A percentile compares a stretch with the other conserved stretches of the same genome.
phyloP scores from a whole-genome alignment of 148 eudicot species.

The Simmondsia chinensis region DNA sequence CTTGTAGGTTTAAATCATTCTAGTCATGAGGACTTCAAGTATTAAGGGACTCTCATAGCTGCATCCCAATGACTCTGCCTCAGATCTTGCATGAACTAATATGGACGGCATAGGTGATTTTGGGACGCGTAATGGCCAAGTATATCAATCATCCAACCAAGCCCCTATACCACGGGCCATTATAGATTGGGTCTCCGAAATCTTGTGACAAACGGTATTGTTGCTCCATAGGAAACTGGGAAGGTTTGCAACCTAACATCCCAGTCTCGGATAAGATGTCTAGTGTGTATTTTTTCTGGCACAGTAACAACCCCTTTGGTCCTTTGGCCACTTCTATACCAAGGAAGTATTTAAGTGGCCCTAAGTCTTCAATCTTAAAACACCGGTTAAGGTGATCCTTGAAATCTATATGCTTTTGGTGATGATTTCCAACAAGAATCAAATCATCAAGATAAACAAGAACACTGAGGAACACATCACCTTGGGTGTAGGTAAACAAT shows the following conservation, averaged over 20 bases:
- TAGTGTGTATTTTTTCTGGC: not conserved
- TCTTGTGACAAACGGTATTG: not conserved
- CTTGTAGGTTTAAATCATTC: not conserved
- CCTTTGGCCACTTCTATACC: no score
- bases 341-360: no score
- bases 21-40: no score
- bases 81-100: not conserved
- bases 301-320: not conserved
- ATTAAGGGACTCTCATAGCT: no score
- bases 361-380: no score
- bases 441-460: slow-evolving; percentile 21
- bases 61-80: no score
- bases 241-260: not conserved
- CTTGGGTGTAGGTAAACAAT: not conserved
- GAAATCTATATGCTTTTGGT: no score
- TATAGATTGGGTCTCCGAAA: not conserved
- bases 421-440: not conserved
- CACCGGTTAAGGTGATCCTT: no score
- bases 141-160: not conserved
- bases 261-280: not conserved
- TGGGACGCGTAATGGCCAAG: not conserved
- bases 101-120: not conserved
- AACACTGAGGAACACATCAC: not conserved
- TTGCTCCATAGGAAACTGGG: not conserved
- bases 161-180: not conserved